Conservation (phyloP, 129 eudicot genomes). For the Kitagawia praeruptora region DNA sequence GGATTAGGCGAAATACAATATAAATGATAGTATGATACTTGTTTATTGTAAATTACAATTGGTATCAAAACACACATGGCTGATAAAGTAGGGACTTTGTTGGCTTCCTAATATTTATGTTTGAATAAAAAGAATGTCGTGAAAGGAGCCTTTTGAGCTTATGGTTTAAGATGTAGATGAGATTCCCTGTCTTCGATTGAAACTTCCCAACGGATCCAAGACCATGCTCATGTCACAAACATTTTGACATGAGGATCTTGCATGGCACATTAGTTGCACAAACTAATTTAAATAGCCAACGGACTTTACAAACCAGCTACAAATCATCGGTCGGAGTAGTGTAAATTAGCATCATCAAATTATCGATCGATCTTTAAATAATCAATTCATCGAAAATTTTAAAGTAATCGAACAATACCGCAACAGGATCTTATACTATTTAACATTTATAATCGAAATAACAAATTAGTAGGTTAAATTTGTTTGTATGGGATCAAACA, state of each 20-base stretch:
- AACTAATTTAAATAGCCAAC: neutral
- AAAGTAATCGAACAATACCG: too few relatives aligned
- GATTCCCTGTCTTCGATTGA: neutral
- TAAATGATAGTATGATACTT: too few relatives aligned
- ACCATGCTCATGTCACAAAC: neutral
- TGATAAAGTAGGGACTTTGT: neutral
- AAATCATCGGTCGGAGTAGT: too few relatives aligned
- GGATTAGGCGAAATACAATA: neutral
- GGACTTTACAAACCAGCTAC: neutral
- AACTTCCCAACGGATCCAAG: neutral
- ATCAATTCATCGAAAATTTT: too few relatives aligned
- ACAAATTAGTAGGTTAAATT: too few relatives aligned
- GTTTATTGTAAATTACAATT: neutral
- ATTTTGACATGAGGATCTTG: neutral
- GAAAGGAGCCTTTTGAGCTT: slow-evolving; percentile 1
- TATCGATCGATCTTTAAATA: too few relatives aligned
- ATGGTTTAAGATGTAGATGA: neutral
- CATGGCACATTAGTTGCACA: neutral
- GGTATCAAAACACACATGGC: neutral
- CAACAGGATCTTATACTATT: too few relatives aligned
- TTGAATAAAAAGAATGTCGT: neutral
- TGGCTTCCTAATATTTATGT: neutral
- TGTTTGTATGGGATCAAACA: too few relatives aligned
- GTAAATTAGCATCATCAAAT: too few relatives aligned
- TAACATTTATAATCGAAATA: too few relatives aligned